These are phyloP conservation scores for Eucalyptus decipiens DNA, from an alignment of 345 rosid genomes.

Conservation along the genomic window DNA sequence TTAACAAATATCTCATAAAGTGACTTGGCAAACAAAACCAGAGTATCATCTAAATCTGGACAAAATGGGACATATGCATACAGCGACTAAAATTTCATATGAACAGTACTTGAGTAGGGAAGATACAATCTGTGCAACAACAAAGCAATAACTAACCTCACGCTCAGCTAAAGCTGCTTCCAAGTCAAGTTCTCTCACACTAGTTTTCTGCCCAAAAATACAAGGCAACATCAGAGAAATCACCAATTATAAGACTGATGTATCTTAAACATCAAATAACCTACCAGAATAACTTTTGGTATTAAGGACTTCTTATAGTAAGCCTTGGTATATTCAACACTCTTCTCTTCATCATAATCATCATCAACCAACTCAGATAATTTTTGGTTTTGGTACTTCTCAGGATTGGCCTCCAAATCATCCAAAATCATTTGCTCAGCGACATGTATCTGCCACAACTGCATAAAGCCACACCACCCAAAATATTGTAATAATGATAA, in stretches of 20 bases:
- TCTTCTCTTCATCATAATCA: constrained; percentile 58
- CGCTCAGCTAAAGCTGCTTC: constrained; percentile 90
- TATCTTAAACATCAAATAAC: neutral
- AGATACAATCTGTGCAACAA: neutral
- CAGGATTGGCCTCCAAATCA: constrained; percentile 77
- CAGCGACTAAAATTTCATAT: neutral
- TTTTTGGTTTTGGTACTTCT: constrained; percentile 67
- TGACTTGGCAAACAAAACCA: neutral
- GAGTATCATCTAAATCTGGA: neutral
- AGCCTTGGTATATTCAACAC: constrained; percentile 40
- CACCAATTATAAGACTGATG: neutral
- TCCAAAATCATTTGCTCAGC: constrained; percentile 97
- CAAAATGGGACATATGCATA: neutral
- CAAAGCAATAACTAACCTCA: constrained; percentile 29
- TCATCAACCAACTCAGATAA: constrained; percentile 81
- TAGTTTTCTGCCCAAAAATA: constrained; percentile 57
- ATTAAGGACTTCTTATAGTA: constrained; percentile 42
- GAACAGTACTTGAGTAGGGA: neutral
- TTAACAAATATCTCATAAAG: neutral
- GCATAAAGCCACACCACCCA: neutral
- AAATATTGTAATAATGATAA: neutral
- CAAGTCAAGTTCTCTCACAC: constrained; percentile 88
- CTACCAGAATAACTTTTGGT: constrained; percentile 68
- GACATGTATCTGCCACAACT: constrained; percentile 87
- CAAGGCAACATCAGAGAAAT: constrained; percentile 1